Evolutionary conservation across 169 alveolate genomes (phyloP), one percentile per base, ranked within the genome.

Genomic region (Cystoisospora suis): DNA sequence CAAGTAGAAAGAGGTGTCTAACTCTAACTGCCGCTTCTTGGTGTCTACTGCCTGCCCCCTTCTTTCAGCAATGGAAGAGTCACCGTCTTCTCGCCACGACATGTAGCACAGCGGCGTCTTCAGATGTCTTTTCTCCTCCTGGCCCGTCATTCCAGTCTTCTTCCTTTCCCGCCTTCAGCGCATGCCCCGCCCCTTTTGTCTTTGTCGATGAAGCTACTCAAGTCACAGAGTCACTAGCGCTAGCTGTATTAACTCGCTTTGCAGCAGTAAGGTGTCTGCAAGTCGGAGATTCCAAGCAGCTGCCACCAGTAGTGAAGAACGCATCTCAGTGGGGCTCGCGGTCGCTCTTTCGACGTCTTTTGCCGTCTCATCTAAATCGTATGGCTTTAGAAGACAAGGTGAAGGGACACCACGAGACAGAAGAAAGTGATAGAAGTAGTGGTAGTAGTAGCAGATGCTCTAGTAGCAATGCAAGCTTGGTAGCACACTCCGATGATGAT

Each of bases 181-280:
- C 36, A 15, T 34, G 15, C 29, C 15, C 49, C 58, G 29, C 40
- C n/a, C 92, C 92, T 3, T 77, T 91, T 70, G 79, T 91, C 40
- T 34, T 90, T 32, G 59, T 86, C 75, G 94, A 86, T 34, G 94
- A 91, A 44, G 94, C 94, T 4, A 59, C 92, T 15, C 94, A 91
- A 69, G 81, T 61, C 32, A 40, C 88, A 9, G 94, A 91, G 72
- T 70, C 91, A 12, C 56, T 77, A 53, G 86, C 80, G 4, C 59
- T 88, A 3, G 87, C 89, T n/a, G 75, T 79, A 17, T 44, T 91
- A 47, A 44, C 77, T 56, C 70, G 92, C 17, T 77, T 86, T 20
- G 27, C 65, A 3, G 81, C 92, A 12, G 36, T 75, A 61, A 75
- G 94, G 3, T 65, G 81, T 38, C 88, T 91, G 53, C 86, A 81